Base-by-base conservation (phyloP, 2,329 filamentous ascomycete genomes). In the Chrysosphaeria jannelii region DNA sequence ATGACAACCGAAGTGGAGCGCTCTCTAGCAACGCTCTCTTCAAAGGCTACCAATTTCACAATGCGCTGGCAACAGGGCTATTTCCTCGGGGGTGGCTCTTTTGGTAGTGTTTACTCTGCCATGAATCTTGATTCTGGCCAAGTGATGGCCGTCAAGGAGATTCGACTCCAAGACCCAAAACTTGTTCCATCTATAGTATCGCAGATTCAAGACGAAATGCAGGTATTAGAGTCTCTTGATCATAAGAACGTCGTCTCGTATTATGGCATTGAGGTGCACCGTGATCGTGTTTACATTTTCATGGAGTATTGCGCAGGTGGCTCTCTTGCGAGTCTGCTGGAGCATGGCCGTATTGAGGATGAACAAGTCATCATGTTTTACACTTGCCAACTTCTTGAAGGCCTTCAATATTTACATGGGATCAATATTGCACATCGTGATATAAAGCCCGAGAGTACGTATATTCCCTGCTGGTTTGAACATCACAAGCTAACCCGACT, bases 201-300 rank as follows among this genome's bases (percentile, higher is more conserved):
- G 25, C 79, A 93, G 40, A 93, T 97, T 40, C 66, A 70, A 31
- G 85, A 97, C 38, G 85, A 97, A 42, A 93, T 97, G 79, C 70
- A 71, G 24, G 81, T 97, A 5, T 50, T 97, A 23, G 81, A 93
- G 44, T 71, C 91, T 1, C 57, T 97, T 21, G 79, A 97, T 38
- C 85, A 97, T 39, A 85, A 85, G 12, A 97, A 97, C 39, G 75
- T 97, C 29, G 88, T 97, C 12, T 81, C 78, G 7, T 97, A 97
- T 45, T 85, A 85, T 39, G 85, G 85, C 28, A 93, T 97, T 37
- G 85, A 97, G 43, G 85, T 91, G 3, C 85, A 97, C 45, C 64
- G 85, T 31, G 85, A 97, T 51, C 85, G 90, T 39, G 85, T 97
- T n/a, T 97, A 93, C 45, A 91, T 97, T 34, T 97, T 97, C 42